phyloP scores from a whole-genome alignment of 495 filamentous ascomycete genomes.

The Articulospora tetracladia region DNA sequence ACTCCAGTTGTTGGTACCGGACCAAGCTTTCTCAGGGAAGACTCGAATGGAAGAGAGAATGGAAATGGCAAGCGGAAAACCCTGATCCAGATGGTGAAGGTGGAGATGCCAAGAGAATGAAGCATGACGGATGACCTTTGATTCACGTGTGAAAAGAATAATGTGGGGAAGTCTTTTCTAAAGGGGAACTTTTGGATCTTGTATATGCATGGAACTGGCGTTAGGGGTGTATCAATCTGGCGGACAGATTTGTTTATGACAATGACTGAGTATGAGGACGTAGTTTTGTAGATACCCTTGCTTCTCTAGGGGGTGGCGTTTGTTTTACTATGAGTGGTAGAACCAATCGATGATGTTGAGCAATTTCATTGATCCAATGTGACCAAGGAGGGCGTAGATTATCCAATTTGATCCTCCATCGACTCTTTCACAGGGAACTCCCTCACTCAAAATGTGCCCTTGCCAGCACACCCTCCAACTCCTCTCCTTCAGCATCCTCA shows the following conservation, averaged over 20 bases:
- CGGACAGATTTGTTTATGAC: background rate
- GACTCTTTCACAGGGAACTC: too few species aligned
- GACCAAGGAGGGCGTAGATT: too few species aligned
- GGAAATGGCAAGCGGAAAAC: slow-evolving; percentile 39
- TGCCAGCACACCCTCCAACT: background rate
- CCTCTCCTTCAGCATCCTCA: background rate
- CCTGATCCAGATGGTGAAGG: slow-evolving; percentile 48
- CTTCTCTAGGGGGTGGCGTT: background rate
- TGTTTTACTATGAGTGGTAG: background rate
- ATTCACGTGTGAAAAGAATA: background rate
- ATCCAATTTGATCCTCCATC: background rate
- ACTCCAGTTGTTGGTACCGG: slow-evolving; percentile 76
- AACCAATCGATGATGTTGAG: background rate
- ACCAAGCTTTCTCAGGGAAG: slow-evolving; percentile 61
- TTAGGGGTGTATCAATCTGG: background rate
- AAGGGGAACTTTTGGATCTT: background rate
- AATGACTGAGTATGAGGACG: background rate
- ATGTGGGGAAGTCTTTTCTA: background rate
- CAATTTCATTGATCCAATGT: background rate
- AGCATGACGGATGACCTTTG: slow-evolving; percentile 24
- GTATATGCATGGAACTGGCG: background rate
- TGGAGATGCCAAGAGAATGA: slow-evolving; percentile 43
- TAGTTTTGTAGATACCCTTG: slow-evolving; percentile 4
- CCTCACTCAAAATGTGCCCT: background rate
- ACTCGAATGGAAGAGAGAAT: slow-evolving; percentile 37